A percentile compares a stretch with the other conserved stretches of the same genome.
Evolutionary conservation across 176 grass and related monocot genomes (phyloP).

Genomic region (Saccharum spontaneum): DNA sequence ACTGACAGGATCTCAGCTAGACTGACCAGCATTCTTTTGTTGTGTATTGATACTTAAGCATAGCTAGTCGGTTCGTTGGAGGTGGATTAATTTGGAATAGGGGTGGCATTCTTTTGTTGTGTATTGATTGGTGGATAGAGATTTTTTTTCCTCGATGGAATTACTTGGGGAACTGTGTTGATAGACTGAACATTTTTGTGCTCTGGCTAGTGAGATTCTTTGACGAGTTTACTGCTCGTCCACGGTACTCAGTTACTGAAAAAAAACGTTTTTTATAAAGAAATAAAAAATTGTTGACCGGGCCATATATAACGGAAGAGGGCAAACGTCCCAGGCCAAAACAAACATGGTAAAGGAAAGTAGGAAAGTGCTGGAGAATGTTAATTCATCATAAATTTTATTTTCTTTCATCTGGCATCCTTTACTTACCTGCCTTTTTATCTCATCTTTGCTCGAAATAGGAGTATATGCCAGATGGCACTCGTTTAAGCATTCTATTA

Average conservation of each 20-base stretch:
- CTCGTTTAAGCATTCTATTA: background rate
- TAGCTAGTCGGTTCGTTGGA: background rate
- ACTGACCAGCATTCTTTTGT: background rate
- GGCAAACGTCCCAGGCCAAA: background rate
- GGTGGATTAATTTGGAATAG: background rate
- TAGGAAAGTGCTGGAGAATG: background rate
- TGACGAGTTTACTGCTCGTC: background rate
- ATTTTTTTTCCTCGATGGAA: background rate
- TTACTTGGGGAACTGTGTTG: background rate
- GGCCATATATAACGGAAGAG: no score
- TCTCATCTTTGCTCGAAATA: background rate
- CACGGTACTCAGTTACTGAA: background rate
- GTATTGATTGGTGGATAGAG: background rate
- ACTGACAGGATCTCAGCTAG: background rate
- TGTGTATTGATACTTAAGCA: background rate
- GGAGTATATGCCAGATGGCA: background rate
- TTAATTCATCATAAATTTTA: background rate
- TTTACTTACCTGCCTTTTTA: background rate
- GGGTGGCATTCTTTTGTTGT: background rate
- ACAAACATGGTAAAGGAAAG: background rate
- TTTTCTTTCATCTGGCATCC: background rate
- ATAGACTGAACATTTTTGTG: background rate
- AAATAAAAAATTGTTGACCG: background rate
- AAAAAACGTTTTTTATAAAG: background rate
- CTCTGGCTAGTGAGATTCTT: background rate